phyloP scores from a whole-genome alignment of 108 stramenopile species.

The Pseudonitzschia pungens region DNA sequence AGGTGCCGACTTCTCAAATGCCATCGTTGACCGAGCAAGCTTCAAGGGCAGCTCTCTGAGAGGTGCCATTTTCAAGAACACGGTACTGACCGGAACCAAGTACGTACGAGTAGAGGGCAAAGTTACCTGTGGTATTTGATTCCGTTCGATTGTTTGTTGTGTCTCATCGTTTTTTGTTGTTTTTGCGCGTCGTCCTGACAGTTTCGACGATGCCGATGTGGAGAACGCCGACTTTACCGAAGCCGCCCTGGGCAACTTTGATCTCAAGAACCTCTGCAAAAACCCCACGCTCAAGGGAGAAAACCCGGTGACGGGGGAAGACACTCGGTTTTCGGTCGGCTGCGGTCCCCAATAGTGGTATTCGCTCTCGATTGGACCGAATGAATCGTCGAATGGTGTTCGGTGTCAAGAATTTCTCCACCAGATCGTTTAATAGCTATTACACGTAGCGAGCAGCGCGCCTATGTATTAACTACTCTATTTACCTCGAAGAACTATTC shows the following conservation, averaged over 20 bases:
- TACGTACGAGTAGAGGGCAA: neutral
- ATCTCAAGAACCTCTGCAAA: slow-evolving; percentile 88
- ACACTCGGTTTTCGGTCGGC: slow-evolving; percentile 66
- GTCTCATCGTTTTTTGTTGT: neutral
- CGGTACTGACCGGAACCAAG: slow-evolving; percentile 59
- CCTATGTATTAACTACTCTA: too few relatives aligned
- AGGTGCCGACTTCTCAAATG: slow-evolving; percentile 93
- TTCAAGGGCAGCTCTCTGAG: slow-evolving; percentile 80
- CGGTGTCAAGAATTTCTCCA: too few relatives aligned
- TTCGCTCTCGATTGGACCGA: neutral
- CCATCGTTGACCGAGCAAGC: slow-evolving; percentile 89
- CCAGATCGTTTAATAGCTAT: too few relatives aligned
- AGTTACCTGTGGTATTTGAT: slow-evolving; percentile 44
- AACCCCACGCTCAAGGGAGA: slow-evolving; percentile 95
- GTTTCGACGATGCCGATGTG: slow-evolving; percentile 88
- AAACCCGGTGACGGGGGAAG: slow-evolving; percentile 85
- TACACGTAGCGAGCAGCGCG: too few relatives aligned
- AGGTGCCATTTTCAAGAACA: slow-evolving; percentile 86
- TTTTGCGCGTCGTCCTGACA: slow-evolving; percentile 32
- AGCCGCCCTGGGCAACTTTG: slow-evolving; percentile 89
- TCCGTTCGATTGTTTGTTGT: neutral
- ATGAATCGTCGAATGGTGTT: neutral
- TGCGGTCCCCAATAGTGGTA: slow-evolving; percentile 23
- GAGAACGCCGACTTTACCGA: slow-evolving; percentile 94
- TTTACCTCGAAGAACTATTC: too few relatives aligned